Base-by-base conservation (phyloP, 768 basidiomycete genomes). In the Lenzites betulinus region DNA sequence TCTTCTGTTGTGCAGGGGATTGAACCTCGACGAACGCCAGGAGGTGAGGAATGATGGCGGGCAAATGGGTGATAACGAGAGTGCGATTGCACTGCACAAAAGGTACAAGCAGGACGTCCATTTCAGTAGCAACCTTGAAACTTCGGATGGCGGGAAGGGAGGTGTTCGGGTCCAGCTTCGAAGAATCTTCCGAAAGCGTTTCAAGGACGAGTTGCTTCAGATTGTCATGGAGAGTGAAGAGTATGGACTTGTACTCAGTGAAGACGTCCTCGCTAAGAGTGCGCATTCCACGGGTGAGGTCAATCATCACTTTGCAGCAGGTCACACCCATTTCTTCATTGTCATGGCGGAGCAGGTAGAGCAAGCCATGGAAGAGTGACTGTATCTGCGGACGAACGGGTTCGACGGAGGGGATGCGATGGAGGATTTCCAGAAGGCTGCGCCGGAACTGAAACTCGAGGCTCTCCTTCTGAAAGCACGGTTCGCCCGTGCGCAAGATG, bases 321-420 rank as follows among this genome's bases (percentile, higher is more conserved):
- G 87, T 82, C 33, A 89, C 82, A 2, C 92, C 97, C 69, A 95
- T 95, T 71, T 99, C 97, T 75, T 99, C 97, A 71, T 97, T 98
- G 77, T 99, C 97, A 65, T 84, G 78, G 25, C 90, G 87, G 30
- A 98, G 80, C 53, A 94, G 79, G 63, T 92, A 81, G 38, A 98
- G 80, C 86, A 97, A 87, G 53, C 93, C 87, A 55, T 80, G 80
- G 71, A 91, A 90, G 46, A 98, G 83, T 2, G 81, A 71, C 15
- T 81, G 75, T 18, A 85, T 81, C 63, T 90, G 88, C 52, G 82
- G 79, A 41, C 90, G 83, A 22, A 95, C 78, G n/a, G 82, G 77
- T 54, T 98, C 97, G 54, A 84, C 84, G 41, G 87, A 82, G 0
- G 94, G 92, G 13, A 98, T 81, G 42, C 95, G 89, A 74, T 95